Evolutionary conservation across 2,329 filamentous ascomycete genomes (phyloP), one percentile per base, ranked within the genome.

Genomic region (Fusarium foetens): DNA sequence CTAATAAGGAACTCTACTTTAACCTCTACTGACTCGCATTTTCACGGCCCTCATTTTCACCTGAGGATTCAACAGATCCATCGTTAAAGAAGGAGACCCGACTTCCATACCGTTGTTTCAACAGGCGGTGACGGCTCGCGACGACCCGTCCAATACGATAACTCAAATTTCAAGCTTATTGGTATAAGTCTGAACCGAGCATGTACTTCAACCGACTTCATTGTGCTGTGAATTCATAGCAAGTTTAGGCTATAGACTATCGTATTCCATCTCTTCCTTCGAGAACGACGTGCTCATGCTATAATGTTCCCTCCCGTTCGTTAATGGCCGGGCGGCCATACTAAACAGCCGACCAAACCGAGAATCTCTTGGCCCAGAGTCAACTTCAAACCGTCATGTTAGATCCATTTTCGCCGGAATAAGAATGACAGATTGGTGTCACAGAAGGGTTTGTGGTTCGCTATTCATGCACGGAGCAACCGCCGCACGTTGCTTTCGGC

Each of bases 401-500:
- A 62, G 42, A 72, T n/a, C 61, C 70, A 72, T 54, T 64, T 23
- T 8, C 27, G 19, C 23, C 27, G 41, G 42, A 57, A 63, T 14
- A 25, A 62, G 46, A 63, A 58, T 70, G 70, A 54, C 66, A 58
- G 46, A 52, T 61, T 54, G 70, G 70, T 73, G 29, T 19, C 45
- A 72, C 70, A 59, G 66, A 63, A 23, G 58, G 58, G 66, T 41
- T 68, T 71, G 70, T 72, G 70, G 16, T 53, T 39, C 62, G 57
- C 57, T 58, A 55, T 54, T 67, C 70, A 73, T 45, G 58, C 63
- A 57, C 51, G 58, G 70, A 73, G 66, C 41, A 53, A 72, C 70
- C 42, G 14, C 29, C 53, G 59, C 70, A 72, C 66, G 70, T 73
- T 72, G 70, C 70, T 59, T 52, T 73, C 70, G 70, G 70, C 66